Evolutionary conservation across 768 basidiomycete species (phyloP).

Genomic region (Amanita muscaria): DNA sequence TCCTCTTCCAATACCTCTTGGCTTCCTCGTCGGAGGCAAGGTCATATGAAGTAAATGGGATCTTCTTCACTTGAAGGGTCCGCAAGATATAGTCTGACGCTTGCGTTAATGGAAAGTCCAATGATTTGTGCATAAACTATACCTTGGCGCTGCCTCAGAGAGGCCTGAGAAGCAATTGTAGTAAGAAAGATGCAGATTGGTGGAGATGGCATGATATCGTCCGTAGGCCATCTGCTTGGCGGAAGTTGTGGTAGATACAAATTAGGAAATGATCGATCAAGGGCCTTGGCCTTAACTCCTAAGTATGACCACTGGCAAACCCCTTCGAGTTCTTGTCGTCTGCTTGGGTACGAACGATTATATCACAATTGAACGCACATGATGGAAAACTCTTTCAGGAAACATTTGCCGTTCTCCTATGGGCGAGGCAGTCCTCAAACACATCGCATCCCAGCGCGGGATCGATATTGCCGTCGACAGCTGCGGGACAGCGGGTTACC

Average conservation of each 20-base stretch:
- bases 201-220: conserved; percentile 56
- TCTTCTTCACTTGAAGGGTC: conserved; percentile 80
- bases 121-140: not conserved
- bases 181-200: conserved; percentile 80
- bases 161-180: conserved; percentile 79
- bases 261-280: conserved; percentile 6
- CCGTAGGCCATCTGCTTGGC: not conserved
- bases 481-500: conserved; percentile 80
- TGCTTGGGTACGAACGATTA: conserved; percentile 40
- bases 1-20: conserved; percentile 73
- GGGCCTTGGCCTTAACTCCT: not conserved
- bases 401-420: conserved; percentile 90
- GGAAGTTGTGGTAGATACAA: not conserved
- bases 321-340: conserved; percentile 58
- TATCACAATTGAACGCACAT: not conserved
- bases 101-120: not conserved
- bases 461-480: conserved; percentile 70
- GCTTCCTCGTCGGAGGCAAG: conserved; percentile 79
- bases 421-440: conserved; percentile 79
- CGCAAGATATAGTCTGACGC: conserved; percentile 68
- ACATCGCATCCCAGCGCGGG: conserved; percentile 58
- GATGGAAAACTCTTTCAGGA: conserved; percentile 28
- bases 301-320: conserved; percentile 17
- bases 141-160: conserved; percentile 77
- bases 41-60: conserved; percentile 74